Conservation (phyloP, 148 eudicot species). For the Cornus florida region DNA sequence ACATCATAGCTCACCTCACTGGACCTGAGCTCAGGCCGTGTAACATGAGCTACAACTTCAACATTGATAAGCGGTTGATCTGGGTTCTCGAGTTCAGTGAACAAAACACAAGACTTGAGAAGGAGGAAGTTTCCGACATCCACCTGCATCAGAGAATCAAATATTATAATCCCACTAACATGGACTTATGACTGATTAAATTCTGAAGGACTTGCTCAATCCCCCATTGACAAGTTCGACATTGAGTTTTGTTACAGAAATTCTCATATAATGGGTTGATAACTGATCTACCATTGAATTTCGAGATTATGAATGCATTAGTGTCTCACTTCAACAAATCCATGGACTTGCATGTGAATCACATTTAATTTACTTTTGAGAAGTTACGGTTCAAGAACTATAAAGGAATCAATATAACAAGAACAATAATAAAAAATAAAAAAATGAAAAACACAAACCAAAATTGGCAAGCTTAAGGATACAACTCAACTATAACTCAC, state of each 20-base stretch:
- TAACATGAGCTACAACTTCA: constrained; percentile 94
- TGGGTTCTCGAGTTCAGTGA: constrained; percentile 74
- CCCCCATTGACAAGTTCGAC: background rate
- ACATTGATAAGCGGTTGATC: constrained; percentile 71
- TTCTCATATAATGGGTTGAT: background rate
- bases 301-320: background rate
- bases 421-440: background rate
- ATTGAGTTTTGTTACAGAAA: background rate
- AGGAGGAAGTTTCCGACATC: constrained; percentile 97
- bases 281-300: background rate
- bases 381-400: background rate
- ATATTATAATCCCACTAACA: background rate
- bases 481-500: background rate
- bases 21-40: constrained; percentile 73
- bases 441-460: background rate
- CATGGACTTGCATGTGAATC: background rate
- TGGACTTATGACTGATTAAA: background rate
- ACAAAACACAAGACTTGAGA: constrained; percentile 82
- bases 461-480: background rate
- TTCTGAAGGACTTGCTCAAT: background rate
- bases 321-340: background rate
- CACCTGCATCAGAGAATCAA: constrained; percentile 50
- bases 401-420: background rate
- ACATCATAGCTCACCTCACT: constrained; percentile 58
- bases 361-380: background rate